A percentile compares a stretch with the other conserved stretches of the same genome.
Conservation (phyloP, 148 eudicot genomes). For the Nyssa sinensis region DNA sequence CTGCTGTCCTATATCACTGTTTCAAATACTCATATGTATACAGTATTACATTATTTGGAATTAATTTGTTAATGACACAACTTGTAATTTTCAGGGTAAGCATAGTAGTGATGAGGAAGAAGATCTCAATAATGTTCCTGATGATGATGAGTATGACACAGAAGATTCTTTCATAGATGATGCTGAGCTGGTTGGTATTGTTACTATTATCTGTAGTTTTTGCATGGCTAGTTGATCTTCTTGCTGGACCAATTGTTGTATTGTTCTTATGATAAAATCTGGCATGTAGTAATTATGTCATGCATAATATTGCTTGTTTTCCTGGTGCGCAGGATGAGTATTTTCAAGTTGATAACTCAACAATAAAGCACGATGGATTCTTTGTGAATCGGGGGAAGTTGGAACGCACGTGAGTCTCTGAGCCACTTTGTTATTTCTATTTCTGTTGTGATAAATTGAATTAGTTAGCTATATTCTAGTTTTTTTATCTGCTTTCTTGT, state of each 20-base stretch:
- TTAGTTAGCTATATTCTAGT: background rate
- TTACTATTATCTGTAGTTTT: conserved; percentile 1
- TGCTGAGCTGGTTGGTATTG: conserved; percentile 76
- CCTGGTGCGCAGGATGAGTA: conserved; percentile 81
- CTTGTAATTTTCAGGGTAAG: conserved; percentile 54
- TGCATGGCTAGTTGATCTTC: background rate
- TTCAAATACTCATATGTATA: background rate
- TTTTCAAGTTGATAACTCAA: conserved; percentile 96
- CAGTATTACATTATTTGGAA: background rate
- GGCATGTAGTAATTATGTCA: background rate
- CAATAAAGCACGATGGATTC: conserved; percentile 94
- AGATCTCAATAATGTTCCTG: conserved; percentile 84
- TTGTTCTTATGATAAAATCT: background rate
- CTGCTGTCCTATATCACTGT: no score
- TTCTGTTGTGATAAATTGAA: conserved; percentile 8
- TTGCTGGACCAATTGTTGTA: conserved; percentile 7
- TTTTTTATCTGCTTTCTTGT: background rate
- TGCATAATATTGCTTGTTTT: background rate
- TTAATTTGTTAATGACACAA: conserved; percentile 10
- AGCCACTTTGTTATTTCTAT: conserved; percentile 5
- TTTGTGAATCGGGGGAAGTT: conserved; percentile 90
- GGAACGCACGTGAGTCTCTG: conserved; percentile 66
- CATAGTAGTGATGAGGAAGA: conserved; percentile 96
- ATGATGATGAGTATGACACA: conserved; percentile 97
- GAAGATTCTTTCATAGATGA: conserved; percentile 99